A percentile compares a stretch with the other conserved stretches of the same genome.
Conservation (phyloP, 768 basidiomycete species). For the Suillus variegatus region DNA sequence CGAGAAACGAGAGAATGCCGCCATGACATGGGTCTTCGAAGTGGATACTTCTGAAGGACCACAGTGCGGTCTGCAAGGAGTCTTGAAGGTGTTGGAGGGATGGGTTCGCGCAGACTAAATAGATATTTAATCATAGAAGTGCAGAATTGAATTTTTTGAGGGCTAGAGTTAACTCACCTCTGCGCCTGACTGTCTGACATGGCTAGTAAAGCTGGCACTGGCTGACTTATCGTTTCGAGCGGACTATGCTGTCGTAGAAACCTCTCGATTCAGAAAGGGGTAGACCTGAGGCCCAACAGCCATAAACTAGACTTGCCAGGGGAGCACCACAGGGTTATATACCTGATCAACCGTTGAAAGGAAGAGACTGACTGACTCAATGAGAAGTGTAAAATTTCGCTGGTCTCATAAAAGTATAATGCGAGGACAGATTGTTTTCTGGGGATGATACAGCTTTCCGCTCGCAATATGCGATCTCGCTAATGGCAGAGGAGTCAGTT, state of each 20-base stretch:
- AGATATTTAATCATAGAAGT: not conserved
- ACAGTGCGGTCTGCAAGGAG: slow-evolving; percentile 8
- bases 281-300: not conserved
- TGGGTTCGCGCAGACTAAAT: slow-evolving; percentile 2
- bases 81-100: slow-evolving; percentile 7
- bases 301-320: not conserved
- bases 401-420: too few relatives aligned
- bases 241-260: not conserved
- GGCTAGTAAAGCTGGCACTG: not conserved
- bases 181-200: not conserved
- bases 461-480: too few relatives aligned
- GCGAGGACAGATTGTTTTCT: too few relatives aligned
- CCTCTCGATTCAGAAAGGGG: not conserved
- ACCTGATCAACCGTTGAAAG: too few relatives aligned
- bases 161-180: not conserved
- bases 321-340: too few relatives aligned
- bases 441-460: too few relatives aligned
- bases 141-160: not conserved
- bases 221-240: not conserved
- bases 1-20: not conserved
- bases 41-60: slow-evolving; percentile 2
- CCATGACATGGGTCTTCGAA: slow-evolving; percentile 5
- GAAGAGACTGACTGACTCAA: too few relatives aligned
- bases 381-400: too few relatives aligned
- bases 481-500: too few relatives aligned